phyloP scores from a whole-genome alignment of 1,139 yeast species.

The Scheffersomyces titani region DNA sequence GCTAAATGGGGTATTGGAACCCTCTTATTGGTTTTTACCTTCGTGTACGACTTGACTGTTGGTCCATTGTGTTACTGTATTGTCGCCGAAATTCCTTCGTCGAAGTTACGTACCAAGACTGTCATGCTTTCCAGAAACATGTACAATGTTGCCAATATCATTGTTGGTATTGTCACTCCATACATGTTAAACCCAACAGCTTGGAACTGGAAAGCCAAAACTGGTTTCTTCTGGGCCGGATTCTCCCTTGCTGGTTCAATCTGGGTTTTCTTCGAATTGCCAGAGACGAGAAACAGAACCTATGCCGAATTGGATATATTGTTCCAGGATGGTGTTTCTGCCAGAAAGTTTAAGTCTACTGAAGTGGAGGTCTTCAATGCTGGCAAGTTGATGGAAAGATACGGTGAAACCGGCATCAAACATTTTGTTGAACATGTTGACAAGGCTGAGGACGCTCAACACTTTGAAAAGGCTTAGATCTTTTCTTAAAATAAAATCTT shows the following conservation, averaged over 20 bases:
- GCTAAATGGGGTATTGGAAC: slow-evolving; percentile 51
- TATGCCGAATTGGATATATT: slow-evolving; percentile 60
- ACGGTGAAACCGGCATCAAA: slow-evolving; percentile 38
- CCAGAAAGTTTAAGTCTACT: slow-evolving; percentile 42
- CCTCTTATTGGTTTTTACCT: slow-evolving; percentile 47
- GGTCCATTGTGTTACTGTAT: slow-evolving; percentile 63
- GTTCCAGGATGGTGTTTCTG: slow-evolving; percentile 44
- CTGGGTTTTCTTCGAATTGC: slow-evolving; percentile 57
- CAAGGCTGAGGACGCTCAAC: slow-evolving; percentile 10
- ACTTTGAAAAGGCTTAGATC: slow-evolving; percentile 7
- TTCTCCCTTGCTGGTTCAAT: slow-evolving; percentile 37
- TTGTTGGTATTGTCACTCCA: slow-evolving; percentile 49
- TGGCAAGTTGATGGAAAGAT: slow-evolving; percentile 32
- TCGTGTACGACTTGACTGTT: slow-evolving; percentile 52
- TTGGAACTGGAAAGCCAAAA: slow-evolving; percentile 60
- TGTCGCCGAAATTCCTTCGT: slow-evolving; percentile 59
- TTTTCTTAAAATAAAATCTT: neutral
- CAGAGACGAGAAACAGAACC: slow-evolving; percentile 60
- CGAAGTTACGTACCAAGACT: slow-evolving; percentile 56
- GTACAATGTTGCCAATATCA: slow-evolving; percentile 46
- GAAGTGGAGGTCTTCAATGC: slow-evolving; percentile 26
- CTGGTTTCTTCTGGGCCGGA: slow-evolving; percentile 61
- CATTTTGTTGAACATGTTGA: slow-evolving; percentile 22
- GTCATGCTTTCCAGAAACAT: slow-evolving; percentile 56
- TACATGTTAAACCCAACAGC: slow-evolving; percentile 62